Base-by-base conservation (phyloP, 2,329 filamentous ascomycete genomes). In the Monosporascus sp. region DNA sequence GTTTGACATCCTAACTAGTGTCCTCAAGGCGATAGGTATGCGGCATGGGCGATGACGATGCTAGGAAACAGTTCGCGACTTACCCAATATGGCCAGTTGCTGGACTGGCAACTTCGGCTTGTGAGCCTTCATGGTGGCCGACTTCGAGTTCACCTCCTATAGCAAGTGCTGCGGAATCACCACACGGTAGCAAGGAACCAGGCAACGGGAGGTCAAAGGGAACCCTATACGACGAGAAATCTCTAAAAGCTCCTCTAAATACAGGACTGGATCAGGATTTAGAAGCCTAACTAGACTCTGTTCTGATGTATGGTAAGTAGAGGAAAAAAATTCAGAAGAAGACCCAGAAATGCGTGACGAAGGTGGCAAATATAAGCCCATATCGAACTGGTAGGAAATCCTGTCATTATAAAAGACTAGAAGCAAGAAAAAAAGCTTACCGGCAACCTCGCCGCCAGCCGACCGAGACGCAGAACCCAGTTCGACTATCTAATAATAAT, bases 61-160 rank as follows among this genome's bases (percentile, higher is more conserved):
- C 14, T 50, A 53, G 48, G 43, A 27, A 55, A 60, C 27, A 31
- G 47, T 11, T 44, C 26, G 46, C 52, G 56, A 66, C 81, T 77
- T 79, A 91, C 88, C 85, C 59, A 95, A 74, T 66, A 95, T 91
- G 44, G 84, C 75, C 65, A 95, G 77, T 74, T 95, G 90, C 78
- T 85, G 82, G 43, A 83, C 77, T 1, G 90, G 90, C 77, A 94
- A 78, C 75, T 85, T 88, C 26, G 84, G 80, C 58, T 69, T 61
- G 54, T 57, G 62, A 56, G 59, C 59, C 22, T 59, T 59, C 50
- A 56, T 64, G 17, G 58, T 51, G 11, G 58, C 51, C 60, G 63
- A 63, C 46, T 24, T 59, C 34, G 31, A 47, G 19, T 47, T 31
- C 26, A 34, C 31, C 31, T 5, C 31, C 31, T 14, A 34, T 34